Evolutionary conservation across 2,329 filamentous ascomycete genomes (phyloP).

Genomic region (Colletotrichum musae): DNA sequence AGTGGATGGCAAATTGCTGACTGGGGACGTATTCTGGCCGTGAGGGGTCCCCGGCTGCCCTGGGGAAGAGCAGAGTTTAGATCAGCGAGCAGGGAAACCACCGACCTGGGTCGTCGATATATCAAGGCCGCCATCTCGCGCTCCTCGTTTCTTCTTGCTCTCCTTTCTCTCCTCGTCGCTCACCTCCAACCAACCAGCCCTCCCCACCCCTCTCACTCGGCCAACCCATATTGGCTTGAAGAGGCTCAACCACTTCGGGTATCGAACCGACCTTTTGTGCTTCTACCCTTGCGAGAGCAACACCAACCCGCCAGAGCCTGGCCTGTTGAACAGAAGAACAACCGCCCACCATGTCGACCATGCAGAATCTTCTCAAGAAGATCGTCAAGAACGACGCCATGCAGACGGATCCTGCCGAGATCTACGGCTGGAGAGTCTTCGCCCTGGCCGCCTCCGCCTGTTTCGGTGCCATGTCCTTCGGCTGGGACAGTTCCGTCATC

Average conservation of each 20-base stretch:
- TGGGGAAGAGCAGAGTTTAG: slow-evolving; percentile 23
- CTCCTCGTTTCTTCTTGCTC: background rate
- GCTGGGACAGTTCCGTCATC: slow-evolving; percentile 75
- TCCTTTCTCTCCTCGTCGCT: slow-evolving; percentile 27
- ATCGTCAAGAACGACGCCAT: slow-evolving; percentile 72
- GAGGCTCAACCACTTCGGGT: slow-evolving; percentile 28
- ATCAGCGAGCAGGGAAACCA: slow-evolving; percentile 24
- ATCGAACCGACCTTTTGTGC: slow-evolving; percentile 13
- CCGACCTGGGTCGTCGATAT: slow-evolving; percentile 32
- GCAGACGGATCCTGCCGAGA: slow-evolving; percentile 75
- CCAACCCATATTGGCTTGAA: slow-evolving; percentile 13
- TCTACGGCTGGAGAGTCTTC: slow-evolving; percentile 79
- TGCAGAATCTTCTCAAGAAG: slow-evolving; percentile 52
- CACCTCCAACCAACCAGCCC: slow-evolving; percentile 2
- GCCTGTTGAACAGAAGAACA: slow-evolving; percentile 28
- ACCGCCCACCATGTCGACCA: slow-evolving; percentile 33
- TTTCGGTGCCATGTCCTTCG: slow-evolving; percentile 71
- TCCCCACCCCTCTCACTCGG: background rate
- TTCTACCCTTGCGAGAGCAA: slow-evolving; percentile 14
- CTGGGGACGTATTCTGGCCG: background rate
- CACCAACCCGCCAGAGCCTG: slow-evolving; percentile 38
- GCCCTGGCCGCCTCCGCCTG: slow-evolving; percentile 71
- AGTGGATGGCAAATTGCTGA: slow-evolving; percentile 24
- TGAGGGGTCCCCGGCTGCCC: slow-evolving; percentile 37
- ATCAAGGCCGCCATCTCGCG: slow-evolving; percentile 28